Base-by-base conservation (phyloP, 768 basidiomycete species). In the Suillus spraguei region DNA sequence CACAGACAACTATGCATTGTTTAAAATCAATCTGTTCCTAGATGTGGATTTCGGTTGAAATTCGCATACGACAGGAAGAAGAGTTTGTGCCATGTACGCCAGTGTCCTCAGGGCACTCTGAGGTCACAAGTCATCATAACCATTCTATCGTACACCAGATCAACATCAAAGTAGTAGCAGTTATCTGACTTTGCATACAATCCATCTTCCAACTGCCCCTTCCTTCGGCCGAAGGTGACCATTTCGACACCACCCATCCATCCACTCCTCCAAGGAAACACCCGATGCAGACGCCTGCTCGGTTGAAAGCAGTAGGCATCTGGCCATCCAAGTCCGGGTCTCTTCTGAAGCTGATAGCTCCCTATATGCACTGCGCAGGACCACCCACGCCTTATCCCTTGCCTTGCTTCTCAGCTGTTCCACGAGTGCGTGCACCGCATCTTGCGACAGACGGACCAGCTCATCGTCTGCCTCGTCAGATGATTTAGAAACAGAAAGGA, bases 341-440 rank as follows among this genome's bases (percentile, higher is more conserved):
- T 78, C 76, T 38, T 74, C 71, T 8, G 75, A 69, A 1, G 74
- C 72, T 28, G 76, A 71, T 20, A 91, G 61, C 68, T 91, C 90
- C 52, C 88, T 80, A 71, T 92, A 91, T 0, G 85, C 84, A 24
- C 81, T 77, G 36, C 88, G 84, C 50, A 92, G 67, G 17, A 89
- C 74, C 0, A 56, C 69, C 90, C 90, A 92, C 2, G 85, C 75
- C n/a, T 77, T 82, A 22, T 79, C 78, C 38, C 87, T 80, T 7
- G 80, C 80, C 72, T 84, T 87, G 3, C 63, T 70, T 17, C 86
- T 82, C 41, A 91, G 69, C 5, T 74, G 73, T 24, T 82, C 79
- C 11, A 88, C 69, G 1, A 87, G 77, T 17, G 67, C 68, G 35
- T 69, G 72, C 5, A 89, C 59, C 10, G 88, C 85, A 54, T 74